Base-by-base conservation (phyloP, 2,329 filamentous ascomycete genomes). In the Cladophialophora immunda region DNA sequence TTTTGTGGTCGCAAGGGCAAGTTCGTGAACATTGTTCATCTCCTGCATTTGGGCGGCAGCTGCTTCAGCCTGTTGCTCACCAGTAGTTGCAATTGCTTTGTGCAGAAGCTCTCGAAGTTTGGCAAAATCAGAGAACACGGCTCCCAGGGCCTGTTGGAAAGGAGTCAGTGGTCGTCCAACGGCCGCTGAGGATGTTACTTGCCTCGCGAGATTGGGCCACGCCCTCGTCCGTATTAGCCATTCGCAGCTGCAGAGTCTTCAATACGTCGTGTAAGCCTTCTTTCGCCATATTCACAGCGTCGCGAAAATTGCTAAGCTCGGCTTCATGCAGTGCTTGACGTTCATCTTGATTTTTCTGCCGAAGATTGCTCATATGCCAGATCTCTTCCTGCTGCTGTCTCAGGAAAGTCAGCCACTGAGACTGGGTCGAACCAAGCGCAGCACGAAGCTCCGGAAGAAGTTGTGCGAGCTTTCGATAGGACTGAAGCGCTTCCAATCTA, bases 401-500 rank as follows among this genome's bases (percentile, higher is more conserved):
- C 29, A 66, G 45, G 45, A 70, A 70, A 13, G n/a, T 30, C 22
- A 64, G 38, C 68, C 65, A 70, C 47, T 67, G 56, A 53, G 68
- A 59, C 19, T 54, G 68, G 30, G 62, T 68, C 22, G 66, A 58
- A 2, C 59, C 19, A 9, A 70, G 36, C 7, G 58, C 58, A 45
- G 50, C 34, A 9, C 66, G 68, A 65, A 70, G 68, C 7, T 66
- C 66, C 22, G 68, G 68, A 34, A 70, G 57, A 7, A 70, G 58
- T 56, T 70, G 60, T 30, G 66, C 66, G n/a, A 70, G 68, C 41
- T 68, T 68, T 30, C 65, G 59, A 19, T 68, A 70, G 5, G 68
- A 70, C 9, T 62, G 64, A 53, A 70, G 63, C n/a, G 68, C 66
- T 47, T 70, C 68, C 36, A 68, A 34, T 54, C 60, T 64, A 17